Conservation (phyloP, 306 rosid genomes). For the Potentilla sterilis region DNA sequence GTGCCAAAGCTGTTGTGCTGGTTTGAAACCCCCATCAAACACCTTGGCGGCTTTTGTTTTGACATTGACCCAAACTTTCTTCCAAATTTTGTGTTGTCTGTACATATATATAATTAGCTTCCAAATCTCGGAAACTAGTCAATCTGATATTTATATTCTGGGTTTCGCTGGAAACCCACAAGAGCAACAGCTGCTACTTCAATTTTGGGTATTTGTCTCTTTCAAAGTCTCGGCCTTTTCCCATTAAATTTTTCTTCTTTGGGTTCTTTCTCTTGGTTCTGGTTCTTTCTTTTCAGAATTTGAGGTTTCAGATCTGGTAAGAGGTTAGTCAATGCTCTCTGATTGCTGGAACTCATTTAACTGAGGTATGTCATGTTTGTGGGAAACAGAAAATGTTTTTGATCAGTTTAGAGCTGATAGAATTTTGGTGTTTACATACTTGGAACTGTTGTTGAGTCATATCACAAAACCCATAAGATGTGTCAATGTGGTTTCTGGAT, state of each 20-base stretch:
- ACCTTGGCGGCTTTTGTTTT: conserved; percentile 33
- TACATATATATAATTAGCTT: neutral
- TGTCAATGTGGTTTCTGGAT: neutral
- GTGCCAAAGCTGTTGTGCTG: neutral
- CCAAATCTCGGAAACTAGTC: neutral
- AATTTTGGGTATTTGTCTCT: conserved; percentile 8
- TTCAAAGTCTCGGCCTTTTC: neutral
- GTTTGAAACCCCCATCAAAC: conserved; percentile 11
- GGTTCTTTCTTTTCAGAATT: conserved; percentile 11
- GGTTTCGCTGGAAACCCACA: conserved; percentile 23
- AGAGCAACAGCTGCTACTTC: neutral
- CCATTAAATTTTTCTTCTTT: neutral
- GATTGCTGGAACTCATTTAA: neutral
- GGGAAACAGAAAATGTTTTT: neutral
- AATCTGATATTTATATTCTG: conserved; percentile 7
- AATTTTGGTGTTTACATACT: neutral
- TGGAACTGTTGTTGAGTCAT: neutral
- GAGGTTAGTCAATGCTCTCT: conserved; percentile 19
- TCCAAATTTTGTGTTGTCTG: neutral
- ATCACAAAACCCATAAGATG: neutral
- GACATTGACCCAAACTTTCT: neutral
- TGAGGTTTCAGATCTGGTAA: conserved; percentile 30
- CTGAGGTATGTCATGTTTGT: neutral
- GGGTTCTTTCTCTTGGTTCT: neutral
- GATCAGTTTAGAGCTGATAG: neutral